phyloP scores from a whole-genome alignment of 352 stramenopile species.

The Pythium pyrilobum region DNA sequence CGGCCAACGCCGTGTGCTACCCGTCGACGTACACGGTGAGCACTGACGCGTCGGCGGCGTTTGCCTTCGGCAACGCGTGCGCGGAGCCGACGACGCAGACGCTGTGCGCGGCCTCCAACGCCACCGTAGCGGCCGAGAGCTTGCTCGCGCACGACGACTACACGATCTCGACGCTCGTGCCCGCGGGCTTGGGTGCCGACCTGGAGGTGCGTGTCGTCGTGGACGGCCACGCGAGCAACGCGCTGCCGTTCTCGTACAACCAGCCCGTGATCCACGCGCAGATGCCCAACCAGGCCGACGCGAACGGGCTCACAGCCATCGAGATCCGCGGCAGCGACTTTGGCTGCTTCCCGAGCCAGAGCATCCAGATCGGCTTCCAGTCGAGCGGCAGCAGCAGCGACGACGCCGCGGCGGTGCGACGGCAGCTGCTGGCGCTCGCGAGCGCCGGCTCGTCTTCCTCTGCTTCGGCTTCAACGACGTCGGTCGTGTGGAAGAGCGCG shows the following conservation, averaged over 20 bases:
- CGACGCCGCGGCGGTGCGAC: neutral
- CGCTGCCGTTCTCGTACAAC: conserved; percentile 50
- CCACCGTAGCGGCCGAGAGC: conserved; percentile 21
- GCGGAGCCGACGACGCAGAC: conserved; percentile 21
- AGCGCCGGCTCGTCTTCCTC: neutral
- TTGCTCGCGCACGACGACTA: conserved; percentile 42
- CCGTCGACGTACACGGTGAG: conserved; percentile 34
- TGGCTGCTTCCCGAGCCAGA: conserved; percentile 56
- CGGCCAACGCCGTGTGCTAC: conserved; percentile 38
- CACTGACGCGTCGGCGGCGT: conserved; percentile 6
- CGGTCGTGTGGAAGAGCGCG: conserved; percentile 43
- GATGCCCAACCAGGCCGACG: conserved; percentile 62
- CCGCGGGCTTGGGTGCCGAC: conserved; percentile 40
- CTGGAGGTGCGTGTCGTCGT: conserved; percentile 40
- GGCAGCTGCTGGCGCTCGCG: neutral
- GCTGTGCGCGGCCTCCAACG: conserved; percentile 22
- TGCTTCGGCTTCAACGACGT: conserved; percentile 10
- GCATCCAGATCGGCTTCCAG: conserved; percentile 44
- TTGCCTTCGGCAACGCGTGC: conserved; percentile 30
- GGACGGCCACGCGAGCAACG: conserved; percentile 43
- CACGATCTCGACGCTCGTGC: conserved; percentile 37
- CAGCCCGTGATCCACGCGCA: conserved; percentile 46
- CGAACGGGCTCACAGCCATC: conserved; percentile 53
- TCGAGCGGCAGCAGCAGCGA: conserved; percentile 1
- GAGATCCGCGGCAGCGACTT: conserved; percentile 61